Evolutionary conservation across 257 asterid genomes (phyloP), one percentile per base, ranked within the genome.

Genomic region (Solanum tarapatanum): DNA sequence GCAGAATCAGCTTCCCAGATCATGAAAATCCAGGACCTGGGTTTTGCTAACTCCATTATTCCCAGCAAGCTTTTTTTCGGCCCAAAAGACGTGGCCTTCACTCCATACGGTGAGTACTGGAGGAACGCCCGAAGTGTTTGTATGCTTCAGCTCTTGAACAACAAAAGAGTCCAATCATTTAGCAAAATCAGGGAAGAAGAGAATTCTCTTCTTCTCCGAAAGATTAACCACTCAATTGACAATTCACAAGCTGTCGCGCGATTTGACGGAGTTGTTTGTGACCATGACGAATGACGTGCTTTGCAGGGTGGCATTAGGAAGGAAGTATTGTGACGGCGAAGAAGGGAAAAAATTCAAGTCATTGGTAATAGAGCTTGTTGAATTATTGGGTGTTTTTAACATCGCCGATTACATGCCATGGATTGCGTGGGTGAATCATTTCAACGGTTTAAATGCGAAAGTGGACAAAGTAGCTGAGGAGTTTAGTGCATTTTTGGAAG

Each of bases 1-100:
- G 92, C 92, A 1, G 88, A 89, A 8, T 94, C 90, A 84, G 95
- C 98, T 0, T n/a, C 60, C 6, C 87, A 92, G 87, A 88, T 94
- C 91, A 89, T 93, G 94, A 94, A 90, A 76, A 89, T 76, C 8
- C 83, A 89, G 19, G 89, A 89, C 30, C 21, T 75, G 2, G 17
- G 37, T 35, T 83, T 24, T 89, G 24, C 83, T 2, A 60, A 24
- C 26, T 21, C 45, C 0, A 45, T n/a, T 6, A 36, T 84, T 11
- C 79, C 43, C 7, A 72, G 14, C 24, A 72, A 32, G 1, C 16
- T 11, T 62, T 2, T 84, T 43, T 43, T 70, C 24, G 75, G 79
- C 2, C 8, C 55, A 2, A 75, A 84, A 6, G 91, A 87, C 8
- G 19, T 89, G 1, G 87, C 86, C 5, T 4, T 24, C 37, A 51